phyloP scores from a whole-genome alignment of 1,284 basidiomycete species.

The Mycena citricolor region DNA sequence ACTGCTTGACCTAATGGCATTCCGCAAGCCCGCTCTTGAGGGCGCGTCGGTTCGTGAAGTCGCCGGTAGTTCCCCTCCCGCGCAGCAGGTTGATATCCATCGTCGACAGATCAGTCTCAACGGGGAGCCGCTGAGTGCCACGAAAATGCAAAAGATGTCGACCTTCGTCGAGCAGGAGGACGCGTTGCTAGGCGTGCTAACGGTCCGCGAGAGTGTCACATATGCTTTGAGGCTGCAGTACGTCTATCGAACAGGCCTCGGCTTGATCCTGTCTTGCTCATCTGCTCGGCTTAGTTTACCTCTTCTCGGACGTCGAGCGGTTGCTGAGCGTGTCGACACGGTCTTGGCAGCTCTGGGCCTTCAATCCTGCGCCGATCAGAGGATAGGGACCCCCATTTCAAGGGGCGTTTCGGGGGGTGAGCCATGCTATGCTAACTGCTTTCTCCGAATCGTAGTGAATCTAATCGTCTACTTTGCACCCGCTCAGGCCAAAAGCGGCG shows the following conservation, averaged over 20 bases:
- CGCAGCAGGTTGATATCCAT: neutral
- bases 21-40: constrained; percentile 32
- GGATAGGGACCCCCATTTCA: constrained; percentile 57
- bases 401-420: constrained; percentile 59
- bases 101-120: constrained; percentile 33
- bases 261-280: constrained; percentile 1
- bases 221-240: constrained; percentile 59
- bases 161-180: constrained; percentile 66
- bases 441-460: neutral
- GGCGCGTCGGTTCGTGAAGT: constrained; percentile 35
- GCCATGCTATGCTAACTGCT: neutral
- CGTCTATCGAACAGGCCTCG: constrained; percentile 21
- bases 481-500: constrained; percentile 57
- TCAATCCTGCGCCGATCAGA: constrained; percentile 51
- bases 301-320: constrained; percentile 39
- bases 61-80: neutral
- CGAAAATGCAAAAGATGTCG: constrained; percentile 37
- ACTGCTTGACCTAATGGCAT: constrained; percentile 42
- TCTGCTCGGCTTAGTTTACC: constrained; percentile 40
- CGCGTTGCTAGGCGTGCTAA: constrained; percentile 57
- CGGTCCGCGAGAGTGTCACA: constrained; percentile 61
- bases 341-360: constrained; percentile 60
- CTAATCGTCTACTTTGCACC: neutral
- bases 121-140: constrained; percentile 26
- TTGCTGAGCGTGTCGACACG: constrained; percentile 50